phyloP scores from a whole-genome alignment of 345 rosid species.

The Eucalyptus guilfoylei region DNA sequence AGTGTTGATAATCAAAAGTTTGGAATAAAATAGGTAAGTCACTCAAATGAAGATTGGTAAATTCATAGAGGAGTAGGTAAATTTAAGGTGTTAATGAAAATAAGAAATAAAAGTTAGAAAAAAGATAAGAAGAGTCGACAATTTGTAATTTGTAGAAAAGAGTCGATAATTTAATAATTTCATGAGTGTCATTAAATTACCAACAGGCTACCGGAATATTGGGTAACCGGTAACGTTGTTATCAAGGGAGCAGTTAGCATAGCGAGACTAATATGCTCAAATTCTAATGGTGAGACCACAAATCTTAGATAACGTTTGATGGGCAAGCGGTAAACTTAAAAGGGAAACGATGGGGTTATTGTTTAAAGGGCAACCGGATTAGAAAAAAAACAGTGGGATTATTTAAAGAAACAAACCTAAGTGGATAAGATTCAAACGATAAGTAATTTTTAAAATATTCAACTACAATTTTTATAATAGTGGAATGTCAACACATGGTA shows the following conservation, averaged over 20 bases:
- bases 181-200: not conserved
- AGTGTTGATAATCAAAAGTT: not conserved
- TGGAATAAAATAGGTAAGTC: too few species aligned
- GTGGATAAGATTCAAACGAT: not conserved
- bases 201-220: not conserved
- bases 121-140: not conserved
- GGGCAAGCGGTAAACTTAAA: not conserved
- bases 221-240: not conserved
- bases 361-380: not conserved
- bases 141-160: not conserved
- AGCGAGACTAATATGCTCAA: not conserved
- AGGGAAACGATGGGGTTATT: not conserved
- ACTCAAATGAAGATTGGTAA: not conserved
- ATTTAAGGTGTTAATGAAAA: not conserved
- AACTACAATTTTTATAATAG: not conserved
- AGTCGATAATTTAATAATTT: not conserved
- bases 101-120: too few species aligned
- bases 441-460: not conserved
- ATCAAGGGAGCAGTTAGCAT: not conserved
- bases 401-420: not conserved
- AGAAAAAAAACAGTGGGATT: not conserved
- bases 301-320: not conserved
- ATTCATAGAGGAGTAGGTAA: not conserved
- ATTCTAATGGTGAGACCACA: not conserved
- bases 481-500: not conserved